Conservation (phyloP, 208 protist species). For the Angomonas ambiguus region DNA sequence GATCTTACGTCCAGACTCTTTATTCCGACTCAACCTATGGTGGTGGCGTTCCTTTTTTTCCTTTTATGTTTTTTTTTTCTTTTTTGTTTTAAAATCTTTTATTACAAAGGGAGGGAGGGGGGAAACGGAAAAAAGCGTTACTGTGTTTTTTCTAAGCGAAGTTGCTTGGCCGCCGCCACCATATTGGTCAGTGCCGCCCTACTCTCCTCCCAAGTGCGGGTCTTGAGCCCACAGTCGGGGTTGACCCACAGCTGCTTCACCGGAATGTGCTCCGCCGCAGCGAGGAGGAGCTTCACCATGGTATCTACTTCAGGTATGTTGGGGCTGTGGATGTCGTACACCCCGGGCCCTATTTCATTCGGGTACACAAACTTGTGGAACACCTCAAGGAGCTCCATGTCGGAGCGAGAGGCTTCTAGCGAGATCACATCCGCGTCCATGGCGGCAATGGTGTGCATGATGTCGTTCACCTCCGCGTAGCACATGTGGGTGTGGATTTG, state of each 20-base stretch:
- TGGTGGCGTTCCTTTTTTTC: not conserved
- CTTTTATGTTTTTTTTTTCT: not conserved
- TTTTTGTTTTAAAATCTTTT: conserved; percentile 1
- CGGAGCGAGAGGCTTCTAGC: conserved; percentile 74
- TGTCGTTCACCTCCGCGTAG: conserved; percentile 89
- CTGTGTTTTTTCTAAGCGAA: conserved; percentile 27
- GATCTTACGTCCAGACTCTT: not conserved
- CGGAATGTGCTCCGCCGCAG: conserved; percentile 39
- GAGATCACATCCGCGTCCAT: conserved; percentile 88
- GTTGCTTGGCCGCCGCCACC: conserved; percentile 38
- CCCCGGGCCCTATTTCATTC: conserved; percentile 81
- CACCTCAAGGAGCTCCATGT: conserved; percentile 73
- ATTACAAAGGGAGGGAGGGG: not conserved
- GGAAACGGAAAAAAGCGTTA: not conserved
- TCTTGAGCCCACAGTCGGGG: conserved; percentile 90
- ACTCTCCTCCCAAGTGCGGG: conserved; percentile 45
- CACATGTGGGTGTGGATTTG: conserved; percentile 90
- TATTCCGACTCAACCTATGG: too few relatives aligned
- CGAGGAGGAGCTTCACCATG: conserved; percentile 61
- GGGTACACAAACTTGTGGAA: conserved; percentile 69
- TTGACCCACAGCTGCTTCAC: conserved; percentile 72
- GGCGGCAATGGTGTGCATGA: conserved; percentile 69
- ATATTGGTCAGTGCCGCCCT: conserved; percentile 39
- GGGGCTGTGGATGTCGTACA: conserved; percentile 91
- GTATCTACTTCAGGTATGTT: conserved; percentile 65